Evolutionary conservation across 495 filamentous ascomycete genomes (phyloP).

Genomic region (Xylaria telfairii): DNA sequence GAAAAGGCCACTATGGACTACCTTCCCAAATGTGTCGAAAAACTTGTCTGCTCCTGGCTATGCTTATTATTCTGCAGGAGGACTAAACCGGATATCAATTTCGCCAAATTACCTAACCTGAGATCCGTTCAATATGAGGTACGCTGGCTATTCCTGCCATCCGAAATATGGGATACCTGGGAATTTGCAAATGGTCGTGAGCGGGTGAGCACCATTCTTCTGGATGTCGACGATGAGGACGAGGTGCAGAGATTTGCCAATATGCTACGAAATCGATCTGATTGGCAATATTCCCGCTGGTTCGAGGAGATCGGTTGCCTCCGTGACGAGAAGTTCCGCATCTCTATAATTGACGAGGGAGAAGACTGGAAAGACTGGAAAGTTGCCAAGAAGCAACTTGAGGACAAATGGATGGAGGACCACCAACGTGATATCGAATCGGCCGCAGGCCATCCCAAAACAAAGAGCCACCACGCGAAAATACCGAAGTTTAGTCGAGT

Average conservation of each 20-base stretch:
- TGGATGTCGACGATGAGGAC: conserved; percentile 1
- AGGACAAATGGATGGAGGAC: neutral
- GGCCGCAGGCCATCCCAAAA: neutral
- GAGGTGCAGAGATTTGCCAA: neutral
- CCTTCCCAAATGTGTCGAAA: neutral
- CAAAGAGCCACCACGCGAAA: neutral
- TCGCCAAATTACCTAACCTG: neutral
- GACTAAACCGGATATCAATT: neutral
- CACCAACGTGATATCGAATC: neutral
- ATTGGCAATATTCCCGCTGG: neutral
- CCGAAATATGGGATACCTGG: neutral
- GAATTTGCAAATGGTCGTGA: neutral
- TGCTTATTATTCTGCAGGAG: neutral
- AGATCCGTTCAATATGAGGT: neutral
- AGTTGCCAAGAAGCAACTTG: neutral
- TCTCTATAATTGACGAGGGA: neutral
- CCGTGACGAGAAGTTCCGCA: neutral
- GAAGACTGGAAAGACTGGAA: neutral
- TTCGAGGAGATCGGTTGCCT: neutral
- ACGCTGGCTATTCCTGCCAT: neutral
- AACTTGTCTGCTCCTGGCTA: neutral
- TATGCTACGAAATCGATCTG: neutral
- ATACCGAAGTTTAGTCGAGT: neutral
- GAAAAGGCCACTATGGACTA: neutral
- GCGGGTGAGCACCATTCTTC: no score